Conservation (phyloP, 805 yeast species). For the Starmera quercuum region DNA sequence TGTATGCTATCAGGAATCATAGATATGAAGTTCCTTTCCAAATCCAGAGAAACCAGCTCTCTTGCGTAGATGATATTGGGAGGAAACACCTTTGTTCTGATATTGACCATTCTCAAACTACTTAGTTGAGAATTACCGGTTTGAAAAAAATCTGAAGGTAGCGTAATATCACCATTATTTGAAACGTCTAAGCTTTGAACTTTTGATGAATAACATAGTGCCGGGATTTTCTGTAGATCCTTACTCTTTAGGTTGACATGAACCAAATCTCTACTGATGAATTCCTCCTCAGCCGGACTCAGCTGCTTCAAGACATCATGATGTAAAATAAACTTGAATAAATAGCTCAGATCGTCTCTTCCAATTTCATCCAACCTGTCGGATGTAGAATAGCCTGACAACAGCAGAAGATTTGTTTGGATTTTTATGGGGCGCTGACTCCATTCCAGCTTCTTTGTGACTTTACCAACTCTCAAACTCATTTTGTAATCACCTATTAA, state of each 20-base stretch:
- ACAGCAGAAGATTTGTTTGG: constrained; percentile 61
- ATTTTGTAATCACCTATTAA: constrained; percentile 67
- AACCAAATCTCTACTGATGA: constrained; percentile 55
- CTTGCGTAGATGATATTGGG: constrained; percentile 62
- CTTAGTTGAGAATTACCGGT: constrained; percentile 62
- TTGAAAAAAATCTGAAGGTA: constrained; percentile 83
- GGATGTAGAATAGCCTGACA: constrained; percentile 73
- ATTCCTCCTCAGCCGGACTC: constrained; percentile 63
- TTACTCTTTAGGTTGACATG: constrained; percentile 67
- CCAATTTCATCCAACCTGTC: constrained; percentile 76
- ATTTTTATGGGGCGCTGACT: constrained; percentile 72
- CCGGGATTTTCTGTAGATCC: constrained; percentile 79
- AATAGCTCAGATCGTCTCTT: constrained; percentile 72
- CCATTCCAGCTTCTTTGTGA: constrained; percentile 63
- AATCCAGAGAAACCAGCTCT: constrained; percentile 55
- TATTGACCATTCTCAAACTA: constrained; percentile 59
- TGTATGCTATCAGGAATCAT: constrained; percentile 51
- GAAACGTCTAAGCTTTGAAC: constrained; percentile 79
- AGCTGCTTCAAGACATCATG: constrained; percentile 52
- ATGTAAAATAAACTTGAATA: constrained; percentile 73
- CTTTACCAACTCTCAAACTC: constrained; percentile 67
- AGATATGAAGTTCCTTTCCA: constrained; percentile 73
- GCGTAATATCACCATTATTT: constrained; percentile 74
- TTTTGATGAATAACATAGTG: constrained; percentile 72
- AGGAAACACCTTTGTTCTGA: constrained; percentile 72